Base-by-base conservation (phyloP, 1,139 yeast genomes). In the Sugiyamaella pinicola region DNA sequence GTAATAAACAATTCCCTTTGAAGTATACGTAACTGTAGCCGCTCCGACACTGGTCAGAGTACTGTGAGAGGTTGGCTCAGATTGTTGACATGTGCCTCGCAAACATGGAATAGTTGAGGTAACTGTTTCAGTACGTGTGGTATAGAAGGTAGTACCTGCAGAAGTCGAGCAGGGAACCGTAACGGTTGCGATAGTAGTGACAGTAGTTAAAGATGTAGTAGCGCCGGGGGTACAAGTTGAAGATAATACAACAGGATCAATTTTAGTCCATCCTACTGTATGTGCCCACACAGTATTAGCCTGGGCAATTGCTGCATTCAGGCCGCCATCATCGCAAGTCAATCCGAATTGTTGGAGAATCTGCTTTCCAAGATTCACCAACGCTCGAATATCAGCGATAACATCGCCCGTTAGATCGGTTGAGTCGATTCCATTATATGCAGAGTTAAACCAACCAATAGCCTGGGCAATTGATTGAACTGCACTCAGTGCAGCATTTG, bases 101-200 rank as follows among this genome's bases (percentile, higher is more conserved):
- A 12, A 2, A 37, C 47, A 49, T 8, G 47, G 52, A 22, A 49
- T 34, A 21, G 52, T 49, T 3, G 22, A 34, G 18, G 46, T 47
- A 22, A 46, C 26, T 17, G 18, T 39, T 22, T 46, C 45, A 33
- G 49, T 43, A 31, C 43, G 24, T 7, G 47, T 43, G 39, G 41
- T 43, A 31, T 43, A 43, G 2, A 17, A 31, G 15, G 39, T 33
- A 12, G 43, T 37, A 12, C 51, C 51, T 4, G 35, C 39, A 33
- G 51, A 33, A 9, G 54, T 51, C 3, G 54, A 38, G 29, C 51
- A 47, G 10, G 54, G 51, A 4, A 38, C 44, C 13, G 54, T 51
- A 17, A 38, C 17, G 7, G 49, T 44, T 17, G 53, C 19, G 18
- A 29, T 19, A 1, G n/a, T 17, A 15, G 28, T 29, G 12, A 42